phyloP scores from a whole-genome alignment of 306 rosid genomes.

The cucumber (Cucumis sativus) region DNA sequence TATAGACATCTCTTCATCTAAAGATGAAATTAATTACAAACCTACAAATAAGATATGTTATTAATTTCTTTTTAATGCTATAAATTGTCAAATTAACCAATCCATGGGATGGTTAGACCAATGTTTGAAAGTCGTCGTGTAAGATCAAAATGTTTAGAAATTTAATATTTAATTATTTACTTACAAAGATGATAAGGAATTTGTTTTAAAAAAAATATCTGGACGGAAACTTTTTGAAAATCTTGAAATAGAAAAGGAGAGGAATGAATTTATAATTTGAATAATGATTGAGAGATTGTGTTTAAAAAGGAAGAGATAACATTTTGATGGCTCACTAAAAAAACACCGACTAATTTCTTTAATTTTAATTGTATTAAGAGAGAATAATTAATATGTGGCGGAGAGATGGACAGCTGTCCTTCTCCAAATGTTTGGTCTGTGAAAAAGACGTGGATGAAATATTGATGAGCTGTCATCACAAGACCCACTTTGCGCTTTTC shows the following conservation, averaged over 20 bases:
- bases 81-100: not conserved
- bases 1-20: not conserved
- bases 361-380: not conserved
- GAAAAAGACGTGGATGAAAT: not conserved
- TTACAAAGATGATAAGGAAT: too few species aligned
- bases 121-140: not conserved
- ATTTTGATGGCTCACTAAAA: not conserved
- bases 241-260: not conserved
- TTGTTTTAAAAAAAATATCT: not conserved
- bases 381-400: constrained; percentile 2
- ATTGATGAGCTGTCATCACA: not conserved
- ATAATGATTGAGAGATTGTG: not conserved
- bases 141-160: too few species aligned
- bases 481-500: constrained; percentile 6
- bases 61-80: not conserved
- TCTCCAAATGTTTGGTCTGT: not conserved
- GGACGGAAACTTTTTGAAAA: not conserved
- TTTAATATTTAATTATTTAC: too few species aligned
- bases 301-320: not conserved
- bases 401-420: not conserved
- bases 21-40: too few species aligned
- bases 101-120: not conserved
- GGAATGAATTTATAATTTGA: not conserved
- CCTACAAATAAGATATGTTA: not conserved
- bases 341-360: not conserved